phyloP scores from a whole-genome alignment of 306 rosid genomes.

The Pyrus betulifolia region DNA sequence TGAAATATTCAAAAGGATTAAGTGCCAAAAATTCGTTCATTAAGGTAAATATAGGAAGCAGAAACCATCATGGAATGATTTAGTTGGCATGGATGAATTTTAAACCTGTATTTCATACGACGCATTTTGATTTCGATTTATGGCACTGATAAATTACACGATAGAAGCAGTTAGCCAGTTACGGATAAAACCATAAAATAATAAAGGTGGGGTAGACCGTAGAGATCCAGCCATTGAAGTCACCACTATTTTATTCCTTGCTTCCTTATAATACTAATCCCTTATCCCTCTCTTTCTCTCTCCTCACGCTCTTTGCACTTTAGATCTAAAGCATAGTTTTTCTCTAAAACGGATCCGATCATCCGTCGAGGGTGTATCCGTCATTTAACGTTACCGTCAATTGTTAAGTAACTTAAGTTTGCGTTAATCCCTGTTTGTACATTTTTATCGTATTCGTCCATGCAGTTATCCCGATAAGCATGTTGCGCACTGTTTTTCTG shows the following conservation, averaged over 20 bases:
- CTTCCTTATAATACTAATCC: neutral
- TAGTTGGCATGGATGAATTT: rapidly evolving
- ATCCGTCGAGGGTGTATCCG: slow-evolving; percentile 2
- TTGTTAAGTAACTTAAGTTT: too few species aligned
- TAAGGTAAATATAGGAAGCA: too few species aligned
- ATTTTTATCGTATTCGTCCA: neutral
- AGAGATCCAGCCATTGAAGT: neutral
- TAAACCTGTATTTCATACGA: too few species aligned
- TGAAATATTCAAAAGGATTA: too few species aligned
- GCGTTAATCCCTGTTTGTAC: neutral
- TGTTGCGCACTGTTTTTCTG: slow-evolving; percentile 13
- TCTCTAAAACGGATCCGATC: neutral
- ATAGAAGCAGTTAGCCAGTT: neutral
- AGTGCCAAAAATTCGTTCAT: too few species aligned
- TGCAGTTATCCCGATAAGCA: slow-evolving; percentile 33
- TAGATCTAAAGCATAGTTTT: neutral
- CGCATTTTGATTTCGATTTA: too few species aligned
- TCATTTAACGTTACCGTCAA: neutral
- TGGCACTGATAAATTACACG: too few species aligned
- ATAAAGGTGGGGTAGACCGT: neutral
- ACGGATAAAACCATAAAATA: neutral
- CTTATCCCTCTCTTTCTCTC: neutral
- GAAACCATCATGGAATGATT: too few species aligned
- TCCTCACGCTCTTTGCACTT: neutral
- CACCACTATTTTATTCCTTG: neutral